Evolutionary conservation across 2,329 filamentous ascomycete species (phyloP).

Genomic region (Cordyceps cicadae): DNA sequence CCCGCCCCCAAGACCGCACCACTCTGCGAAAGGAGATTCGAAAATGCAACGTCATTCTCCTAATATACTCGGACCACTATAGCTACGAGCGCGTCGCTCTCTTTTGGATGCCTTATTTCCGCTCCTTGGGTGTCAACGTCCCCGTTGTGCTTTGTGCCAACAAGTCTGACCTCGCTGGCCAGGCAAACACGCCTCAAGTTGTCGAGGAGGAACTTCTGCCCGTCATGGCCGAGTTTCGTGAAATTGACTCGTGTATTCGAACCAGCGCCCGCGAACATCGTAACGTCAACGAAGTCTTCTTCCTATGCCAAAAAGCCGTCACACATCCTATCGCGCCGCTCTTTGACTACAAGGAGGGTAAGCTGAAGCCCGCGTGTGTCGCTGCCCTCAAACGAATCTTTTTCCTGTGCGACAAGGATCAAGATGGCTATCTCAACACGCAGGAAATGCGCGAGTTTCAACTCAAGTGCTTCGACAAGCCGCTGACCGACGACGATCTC

Average conservation of each 20-base stretch:
- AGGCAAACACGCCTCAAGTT: slow-evolving; percentile 71
- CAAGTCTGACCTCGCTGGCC: slow-evolving; percentile 80
- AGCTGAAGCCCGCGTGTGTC: slow-evolving; percentile 80
- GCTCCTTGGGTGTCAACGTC: slow-evolving; percentile 95
- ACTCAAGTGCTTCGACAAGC: slow-evolving; percentile 82
- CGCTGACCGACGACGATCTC: slow-evolving; percentile 70
- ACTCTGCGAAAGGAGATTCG: slow-evolving; percentile 88
- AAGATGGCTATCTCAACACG: slow-evolving; percentile 87
- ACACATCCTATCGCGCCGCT: slow-evolving; percentile 94
- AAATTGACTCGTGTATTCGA: slow-evolving; percentile 95
- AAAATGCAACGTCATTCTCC: slow-evolving; percentile 91
- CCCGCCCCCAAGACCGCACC: slow-evolving; percentile 84
- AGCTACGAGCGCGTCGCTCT: slow-evolving; percentile 95
- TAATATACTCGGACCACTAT: slow-evolving; percentile 98
- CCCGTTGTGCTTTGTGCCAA: slow-evolving; percentile 95
- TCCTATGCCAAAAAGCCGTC: slow-evolving; percentile 95
- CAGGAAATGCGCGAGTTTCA: slow-evolving; percentile 88
- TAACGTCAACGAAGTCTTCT: slow-evolving; percentile 95
- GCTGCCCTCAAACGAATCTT: slow-evolving; percentile 85
- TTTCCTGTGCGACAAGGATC: slow-evolving; percentile 92
- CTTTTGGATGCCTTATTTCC: slow-evolving; percentile 98
- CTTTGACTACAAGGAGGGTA: slow-evolving; percentile 89
- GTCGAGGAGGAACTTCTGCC: slow-evolving; percentile 97
- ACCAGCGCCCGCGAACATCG: slow-evolving; percentile 86
- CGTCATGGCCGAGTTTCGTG: slow-evolving; percentile 96